Evolutionary conservation across 106 monocot genomes (phyloP).

Genomic region (Dioscorea zingiberensis): DNA sequence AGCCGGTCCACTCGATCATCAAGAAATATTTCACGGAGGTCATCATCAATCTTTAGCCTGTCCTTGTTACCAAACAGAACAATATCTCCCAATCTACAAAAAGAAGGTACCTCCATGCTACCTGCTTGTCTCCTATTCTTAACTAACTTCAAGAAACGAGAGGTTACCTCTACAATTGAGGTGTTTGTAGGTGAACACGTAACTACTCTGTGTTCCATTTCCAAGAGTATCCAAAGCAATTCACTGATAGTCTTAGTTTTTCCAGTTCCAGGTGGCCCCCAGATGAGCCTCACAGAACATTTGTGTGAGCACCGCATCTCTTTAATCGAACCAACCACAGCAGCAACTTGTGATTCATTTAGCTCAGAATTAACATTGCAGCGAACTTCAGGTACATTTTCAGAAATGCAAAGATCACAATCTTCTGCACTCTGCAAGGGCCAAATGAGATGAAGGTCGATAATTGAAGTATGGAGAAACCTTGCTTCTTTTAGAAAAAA

Average conservation of each 20-base stretch:
- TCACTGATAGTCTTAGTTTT: conserved; percentile 41
- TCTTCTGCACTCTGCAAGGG: background rate
- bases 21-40: conserved; percentile 17
- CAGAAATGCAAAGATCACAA: background rate
- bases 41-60: conserved; percentile 11
- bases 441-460: background rate
- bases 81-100: conserved; percentile 15
- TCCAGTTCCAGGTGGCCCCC: conserved; percentile 50
- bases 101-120: background rate
- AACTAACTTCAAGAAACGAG: conserved; percentile 13
- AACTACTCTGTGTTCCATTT: conserved; percentile 14
- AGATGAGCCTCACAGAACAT: conserved; percentile 26
- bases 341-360: conserved; percentile 38
- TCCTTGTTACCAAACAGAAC: conserved; percentile 33
- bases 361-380: background rate
- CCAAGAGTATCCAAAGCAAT: conserved; percentile 10
- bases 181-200: conserved; percentile 29
- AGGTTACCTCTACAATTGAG: conserved; percentile 19
- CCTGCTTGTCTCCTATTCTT: background rate
- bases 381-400: background rate
- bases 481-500: background rate
- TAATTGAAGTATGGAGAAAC: background rate
- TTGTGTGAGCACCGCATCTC: conserved; percentile 1
- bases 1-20: conserved; percentile 14
- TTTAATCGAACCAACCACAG: conserved; percentile 18